These are phyloP conservation scores for Saprolegnia diclina DNA, from an alignment of 352 stramenopile genomes.

Conservation along the genomic window DNA sequence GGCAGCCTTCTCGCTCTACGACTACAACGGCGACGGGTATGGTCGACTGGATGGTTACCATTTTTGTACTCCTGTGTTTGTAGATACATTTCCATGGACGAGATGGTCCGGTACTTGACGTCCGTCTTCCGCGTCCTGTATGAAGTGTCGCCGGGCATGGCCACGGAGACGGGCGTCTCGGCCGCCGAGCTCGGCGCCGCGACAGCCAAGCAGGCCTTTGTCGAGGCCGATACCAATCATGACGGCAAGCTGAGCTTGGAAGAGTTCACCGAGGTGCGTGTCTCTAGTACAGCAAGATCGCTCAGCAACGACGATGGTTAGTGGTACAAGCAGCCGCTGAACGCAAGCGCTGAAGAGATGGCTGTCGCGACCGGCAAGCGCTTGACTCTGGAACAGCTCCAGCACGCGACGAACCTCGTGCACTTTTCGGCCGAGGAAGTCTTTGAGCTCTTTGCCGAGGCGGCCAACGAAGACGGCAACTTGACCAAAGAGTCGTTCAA, in stretches of 20 bases:
- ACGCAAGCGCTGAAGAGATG: constrained; percentile 9
- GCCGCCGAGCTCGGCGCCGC: constrained; percentile 19
- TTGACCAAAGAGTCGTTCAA: constrained; percentile 60
- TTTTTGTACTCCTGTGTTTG: neutral
- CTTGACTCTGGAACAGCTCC: neutral
- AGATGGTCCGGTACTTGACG: constrained; percentile 32
- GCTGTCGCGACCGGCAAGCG: constrained; percentile 1
- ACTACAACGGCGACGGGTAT: constrained; percentile 34
- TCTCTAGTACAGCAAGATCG: neutral
- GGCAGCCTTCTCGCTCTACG: constrained; percentile 33
- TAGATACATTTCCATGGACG: constrained; percentile 29
- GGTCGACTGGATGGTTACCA: neutral
- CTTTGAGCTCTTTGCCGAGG: constrained; percentile 32
- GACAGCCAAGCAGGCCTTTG: constrained; percentile 31
- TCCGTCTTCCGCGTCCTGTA: constrained; percentile 33
- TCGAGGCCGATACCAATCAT: constrained; percentile 27
- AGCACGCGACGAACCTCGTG: constrained; percentile 26
- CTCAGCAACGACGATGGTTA: constrained; percentile 38
- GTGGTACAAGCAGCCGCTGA: constrained; percentile 13
- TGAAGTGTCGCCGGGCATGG: constrained; percentile 29
- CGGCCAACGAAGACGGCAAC: constrained; percentile 42
- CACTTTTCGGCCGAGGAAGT: constrained; percentile 27
- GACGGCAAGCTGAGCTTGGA: constrained; percentile 39
- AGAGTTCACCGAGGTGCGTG: constrained; percentile 53
- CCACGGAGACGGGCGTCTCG: constrained; percentile 14